Evolutionary conservation across 164 flowering plant species (phyloP).

Genomic region (Vitis cinerea): DNA sequence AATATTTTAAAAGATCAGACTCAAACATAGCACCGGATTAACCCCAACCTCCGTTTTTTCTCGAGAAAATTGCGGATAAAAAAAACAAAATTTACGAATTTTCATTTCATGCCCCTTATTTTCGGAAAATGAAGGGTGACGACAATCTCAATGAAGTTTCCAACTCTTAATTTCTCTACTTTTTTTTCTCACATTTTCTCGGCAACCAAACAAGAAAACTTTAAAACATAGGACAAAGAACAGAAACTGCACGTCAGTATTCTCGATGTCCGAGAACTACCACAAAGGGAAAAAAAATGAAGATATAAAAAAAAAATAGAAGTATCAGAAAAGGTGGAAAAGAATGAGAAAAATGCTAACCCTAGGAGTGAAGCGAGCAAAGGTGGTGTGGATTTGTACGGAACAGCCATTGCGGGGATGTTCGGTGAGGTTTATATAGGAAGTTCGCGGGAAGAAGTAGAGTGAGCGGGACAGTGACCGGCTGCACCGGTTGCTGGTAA

Average conservation of each 20-base stretch:
- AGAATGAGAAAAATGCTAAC: background rate
- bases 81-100: too few relatives aligned
- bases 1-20: too few relatives aligned
- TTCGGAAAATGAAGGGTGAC: too few relatives aligned
- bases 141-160: too few relatives aligned
- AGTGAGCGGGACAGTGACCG: background rate
- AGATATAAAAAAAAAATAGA: background rate
- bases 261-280: background rate
- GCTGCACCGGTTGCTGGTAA: background rate
- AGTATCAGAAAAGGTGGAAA: background rate
- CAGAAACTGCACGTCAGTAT: background rate
- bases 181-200: too few relatives aligned
- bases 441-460: background rate
- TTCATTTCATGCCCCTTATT: too few relatives aligned
- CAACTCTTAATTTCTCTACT: too few relatives aligned
- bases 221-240: background rate
- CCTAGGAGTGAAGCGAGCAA: background rate
- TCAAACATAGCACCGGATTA: too few relatives aligned
- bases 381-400: background rate
- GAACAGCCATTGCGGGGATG: background rate
- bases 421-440: background rate
- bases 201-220: background rate
- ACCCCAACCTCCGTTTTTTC: too few relatives aligned
- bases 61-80: too few relatives aligned
- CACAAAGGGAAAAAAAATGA: background rate